A percentile compares a stretch with the other conserved stretches of the same genome.
phyloP scores from a whole-genome alignment of 768 basidiomycete genomes.

The Botryobasidium botryosum region DNA sequence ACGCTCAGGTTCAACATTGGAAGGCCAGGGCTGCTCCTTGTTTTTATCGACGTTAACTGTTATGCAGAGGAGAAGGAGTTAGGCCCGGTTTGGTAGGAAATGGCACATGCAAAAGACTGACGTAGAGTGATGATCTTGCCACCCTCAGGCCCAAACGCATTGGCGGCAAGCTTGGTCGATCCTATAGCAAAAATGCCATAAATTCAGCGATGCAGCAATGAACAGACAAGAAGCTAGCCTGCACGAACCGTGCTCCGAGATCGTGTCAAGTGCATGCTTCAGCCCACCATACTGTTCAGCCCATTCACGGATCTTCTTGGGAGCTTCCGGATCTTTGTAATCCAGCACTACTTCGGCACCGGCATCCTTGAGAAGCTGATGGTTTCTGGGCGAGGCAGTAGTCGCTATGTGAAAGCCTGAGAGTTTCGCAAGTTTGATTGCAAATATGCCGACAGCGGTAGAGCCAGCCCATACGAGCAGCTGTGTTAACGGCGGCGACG shows the following conservation, averaged over 20 bases:
- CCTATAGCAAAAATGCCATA: background rate
- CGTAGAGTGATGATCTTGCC: constrained; percentile 5
- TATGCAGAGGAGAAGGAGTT: background rate
- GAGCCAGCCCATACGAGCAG: constrained; percentile 12
- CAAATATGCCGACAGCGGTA: constrained; percentile 20
- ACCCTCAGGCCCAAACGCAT: constrained; percentile 1
- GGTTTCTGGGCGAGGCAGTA: constrained; percentile 27
- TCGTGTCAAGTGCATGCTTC: constrained; percentile 4
- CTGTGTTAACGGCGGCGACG: background rate
- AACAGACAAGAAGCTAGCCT: too few species aligned
- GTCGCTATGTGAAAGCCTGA: constrained; percentile 30
- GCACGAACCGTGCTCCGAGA: constrained; percentile 7
- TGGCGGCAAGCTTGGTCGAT: constrained; percentile 1
- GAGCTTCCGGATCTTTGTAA: constrained; percentile 15
- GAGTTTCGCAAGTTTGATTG: constrained; percentile 27
- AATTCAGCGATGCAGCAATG: too few species aligned
- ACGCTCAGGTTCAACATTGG: background rate
- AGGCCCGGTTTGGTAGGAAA: background rate
- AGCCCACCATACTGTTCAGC: too few species aligned
- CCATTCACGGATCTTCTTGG: constrained; percentile 13
- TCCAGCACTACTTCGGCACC: constrained; percentile 31
- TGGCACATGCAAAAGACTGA: background rate
- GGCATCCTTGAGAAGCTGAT: constrained; percentile 21
- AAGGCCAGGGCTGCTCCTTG: background rate
- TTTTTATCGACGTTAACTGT: background rate